Evolutionary conservation across 2,329 filamentous ascomycete species (phyloP).

Genomic region (Metarhizium brunneum): DNA sequence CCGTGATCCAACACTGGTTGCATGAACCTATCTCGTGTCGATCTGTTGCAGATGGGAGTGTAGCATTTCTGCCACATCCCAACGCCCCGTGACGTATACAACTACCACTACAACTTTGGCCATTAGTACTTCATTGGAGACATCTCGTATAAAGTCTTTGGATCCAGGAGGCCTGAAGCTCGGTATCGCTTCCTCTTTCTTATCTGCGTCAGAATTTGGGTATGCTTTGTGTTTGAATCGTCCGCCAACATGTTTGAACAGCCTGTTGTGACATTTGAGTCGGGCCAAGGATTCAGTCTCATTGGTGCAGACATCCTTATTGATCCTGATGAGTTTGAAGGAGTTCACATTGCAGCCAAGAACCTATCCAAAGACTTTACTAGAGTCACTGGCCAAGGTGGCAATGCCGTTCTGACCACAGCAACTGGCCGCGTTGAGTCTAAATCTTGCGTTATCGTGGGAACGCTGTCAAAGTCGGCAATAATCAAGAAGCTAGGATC

Average conservation of each 20-base stretch:
- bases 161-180: not conserved
- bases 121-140: not conserved
- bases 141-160: not conserved
- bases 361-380: conserved; percentile 21
- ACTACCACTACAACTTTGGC: not conserved
- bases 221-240: not conserved
- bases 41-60: not conserved
- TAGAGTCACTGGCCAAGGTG: conserved; percentile 12
- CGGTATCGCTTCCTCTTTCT: not conserved
- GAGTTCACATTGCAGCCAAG: conserved; percentile 23
- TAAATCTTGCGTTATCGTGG: conserved; percentile 14
- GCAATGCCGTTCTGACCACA: conserved; percentile 7
- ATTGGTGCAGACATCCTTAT: conserved; percentile 20
- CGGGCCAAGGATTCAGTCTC: conserved; percentile 16
- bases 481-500: conserved; percentile 10
- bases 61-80: conserved; percentile 1
- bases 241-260: conserved; percentile 15
- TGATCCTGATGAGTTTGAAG: conserved; percentile 19
- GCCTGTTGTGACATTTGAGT: conserved; percentile 16
- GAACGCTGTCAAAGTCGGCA: conserved; percentile 12
- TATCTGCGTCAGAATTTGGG: not conserved
- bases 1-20: not conserved
- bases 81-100: conserved; percentile 1
- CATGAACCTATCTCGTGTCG: conserved; percentile 1
- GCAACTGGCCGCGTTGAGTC: not conserved